A percentile compares a stretch with the other conserved stretches of the same genome.
Evolutionary conservation across 805 yeast genomes (phyloP).

Genomic region (Wickerhamomyces subpelliculosus): DNA sequence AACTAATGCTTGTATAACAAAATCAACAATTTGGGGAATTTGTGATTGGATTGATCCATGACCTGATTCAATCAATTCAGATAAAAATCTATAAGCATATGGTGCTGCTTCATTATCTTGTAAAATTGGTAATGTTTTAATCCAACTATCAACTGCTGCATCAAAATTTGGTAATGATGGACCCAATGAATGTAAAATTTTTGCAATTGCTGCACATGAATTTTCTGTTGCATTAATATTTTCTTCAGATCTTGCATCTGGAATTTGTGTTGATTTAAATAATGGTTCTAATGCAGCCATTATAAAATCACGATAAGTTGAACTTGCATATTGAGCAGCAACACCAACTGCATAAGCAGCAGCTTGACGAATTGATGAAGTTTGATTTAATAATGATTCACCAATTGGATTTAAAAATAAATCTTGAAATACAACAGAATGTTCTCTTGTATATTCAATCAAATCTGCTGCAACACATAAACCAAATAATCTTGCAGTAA

Average conservation of each 20-base stretch:
- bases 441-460: slow-evolving; percentile 71
- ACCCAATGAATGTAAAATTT: slow-evolving; percentile 65
- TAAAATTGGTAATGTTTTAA: slow-evolving; percentile 70
- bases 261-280: slow-evolving; percentile 62
- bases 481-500: slow-evolving; percentile 69
- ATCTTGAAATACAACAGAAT: slow-evolving; percentile 57
- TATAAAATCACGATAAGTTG: slow-evolving; percentile 52
- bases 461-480: slow-evolving; percentile 75
- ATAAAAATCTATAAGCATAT: slow-evolving; percentile 68
- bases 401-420: slow-evolving; percentile 57
- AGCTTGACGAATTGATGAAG: slow-evolving; percentile 76
- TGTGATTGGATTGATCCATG: slow-evolving; percentile 53
- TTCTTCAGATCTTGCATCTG: slow-evolving; percentile 82
- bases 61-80: slow-evolving; percentile 60
- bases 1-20: slow-evolving; percentile 68
- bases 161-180: slow-evolving; percentile 52
- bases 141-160: slow-evolving; percentile 66
- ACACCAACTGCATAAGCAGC: slow-evolving; percentile 81
- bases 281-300: slow-evolving; percentile 69
- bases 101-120: slow-evolving; percentile 88
- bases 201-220: slow-evolving; percentile 76
- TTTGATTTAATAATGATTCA: slow-evolving; percentile 58
- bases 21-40: slow-evolving; percentile 55
- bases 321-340: slow-evolving; percentile 78
- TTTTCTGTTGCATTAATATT: slow-evolving; percentile 84